Evolutionary conservation across 2,329 filamentous ascomycete genomes (phyloP).

Genomic region (Fusarium continuum): DNA sequence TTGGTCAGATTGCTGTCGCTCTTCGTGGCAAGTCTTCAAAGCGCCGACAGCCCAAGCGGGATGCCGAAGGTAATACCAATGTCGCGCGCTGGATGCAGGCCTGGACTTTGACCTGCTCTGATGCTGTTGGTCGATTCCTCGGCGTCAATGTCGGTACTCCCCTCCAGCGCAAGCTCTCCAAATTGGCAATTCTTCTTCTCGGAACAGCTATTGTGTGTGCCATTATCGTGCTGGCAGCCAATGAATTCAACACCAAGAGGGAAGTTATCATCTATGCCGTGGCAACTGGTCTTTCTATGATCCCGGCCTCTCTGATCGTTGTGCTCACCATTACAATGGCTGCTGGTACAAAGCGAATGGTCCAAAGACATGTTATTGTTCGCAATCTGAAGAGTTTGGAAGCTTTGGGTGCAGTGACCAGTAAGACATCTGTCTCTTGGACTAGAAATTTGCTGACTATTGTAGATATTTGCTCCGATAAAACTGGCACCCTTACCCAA

Average conservation of each 20-base stretch:
- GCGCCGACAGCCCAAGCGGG: constrained; percentile 52
- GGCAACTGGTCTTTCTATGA: constrained; percentile 59
- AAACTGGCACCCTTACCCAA: constrained; percentile 64
- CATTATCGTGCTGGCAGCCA: constrained; percentile 74
- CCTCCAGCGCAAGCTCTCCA: constrained; percentile 73
- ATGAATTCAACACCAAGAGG: constrained; percentile 60
- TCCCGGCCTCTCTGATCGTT: constrained; percentile 58
- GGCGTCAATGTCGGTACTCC: constrained; percentile 76
- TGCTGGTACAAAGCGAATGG: constrained; percentile 62
- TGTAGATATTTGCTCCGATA: constrained; percentile 64
- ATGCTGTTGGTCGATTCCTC: constrained; percentile 69
- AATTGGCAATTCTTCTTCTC: constrained; percentile 73
- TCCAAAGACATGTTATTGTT: constrained; percentile 61
- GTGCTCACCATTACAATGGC: constrained; percentile 70
- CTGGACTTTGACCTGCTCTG: constrained; percentile 54
- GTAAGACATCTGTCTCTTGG: constrained; percentile 34
- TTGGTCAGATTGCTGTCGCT: constrained; percentile 66
- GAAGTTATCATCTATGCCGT: constrained; percentile 68
- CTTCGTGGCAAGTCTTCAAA: constrained; percentile 52
- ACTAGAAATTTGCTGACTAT: constrained; percentile 24
- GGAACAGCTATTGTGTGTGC: constrained; percentile 73
- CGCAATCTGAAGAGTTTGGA: constrained; percentile 62
- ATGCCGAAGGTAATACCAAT: constrained; percentile 53
- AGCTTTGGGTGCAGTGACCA: constrained; percentile 65
- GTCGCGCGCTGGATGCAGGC: constrained; percentile 48